Percentiles rank a stretch among this genome's conserved stretches.
phyloP scores from a whole-genome alignment of 257 asterid species.

The Ballota nigra region DNA sequence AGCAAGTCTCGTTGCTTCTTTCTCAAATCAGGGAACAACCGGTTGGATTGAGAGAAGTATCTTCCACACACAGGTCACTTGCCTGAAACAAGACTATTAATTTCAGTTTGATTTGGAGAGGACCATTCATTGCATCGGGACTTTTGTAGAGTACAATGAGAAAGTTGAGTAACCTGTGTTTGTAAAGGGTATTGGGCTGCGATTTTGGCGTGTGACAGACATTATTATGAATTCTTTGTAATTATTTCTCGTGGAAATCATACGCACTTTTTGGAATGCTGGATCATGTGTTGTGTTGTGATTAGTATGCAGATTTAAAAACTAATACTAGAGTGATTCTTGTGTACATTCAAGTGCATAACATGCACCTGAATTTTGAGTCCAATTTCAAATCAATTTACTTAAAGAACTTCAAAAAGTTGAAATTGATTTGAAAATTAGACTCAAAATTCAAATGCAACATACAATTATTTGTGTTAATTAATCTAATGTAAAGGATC shows the following conservation, averaged over 20 bases:
- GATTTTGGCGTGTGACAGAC: not conserved
- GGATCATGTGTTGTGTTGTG: too few relatives aligned
- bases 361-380: too few relatives aligned
- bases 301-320: too few relatives aligned
- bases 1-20: constrained; percentile 64
- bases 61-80: constrained; percentile 46
- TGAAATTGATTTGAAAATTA: too few relatives aligned
- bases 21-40: constrained; percentile 74
- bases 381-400: too few relatives aligned
- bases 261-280: not conserved
- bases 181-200: not conserved
- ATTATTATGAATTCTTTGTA: not conserved
- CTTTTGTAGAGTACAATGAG: constrained; percentile 21
- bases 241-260: not conserved
- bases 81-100: constrained; percentile 9
- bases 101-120: not conserved
- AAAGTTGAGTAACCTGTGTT: not conserved
- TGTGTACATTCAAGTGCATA: too few relatives aligned
- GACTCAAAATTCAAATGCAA: too few relatives aligned
- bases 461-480: too few relatives aligned
- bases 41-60: constrained; percentile 48
- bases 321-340: too few relatives aligned
- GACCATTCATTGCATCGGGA: not conserved
- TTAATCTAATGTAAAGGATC: too few relatives aligned
- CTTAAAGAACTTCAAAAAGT: too few relatives aligned